Conservation (phyloP, 495 filamentous ascomycete species). For the Alectoria sarmentosa region DNA sequence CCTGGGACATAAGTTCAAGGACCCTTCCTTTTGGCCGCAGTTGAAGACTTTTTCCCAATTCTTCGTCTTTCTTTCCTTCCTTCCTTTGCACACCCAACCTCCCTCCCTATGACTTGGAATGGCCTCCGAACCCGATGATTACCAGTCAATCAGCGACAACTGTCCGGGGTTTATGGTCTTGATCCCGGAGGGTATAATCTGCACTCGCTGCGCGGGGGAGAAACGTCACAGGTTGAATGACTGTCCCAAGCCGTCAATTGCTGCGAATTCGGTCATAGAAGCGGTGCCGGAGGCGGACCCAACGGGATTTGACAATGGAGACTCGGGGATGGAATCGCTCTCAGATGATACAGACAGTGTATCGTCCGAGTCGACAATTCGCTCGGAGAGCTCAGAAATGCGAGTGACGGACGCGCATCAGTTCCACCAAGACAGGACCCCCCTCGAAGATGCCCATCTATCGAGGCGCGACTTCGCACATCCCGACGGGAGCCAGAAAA, state of each 20-base stretch:
- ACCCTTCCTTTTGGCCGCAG: background rate
- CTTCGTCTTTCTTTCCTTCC: too few relatives aligned
- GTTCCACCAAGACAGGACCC: background rate
- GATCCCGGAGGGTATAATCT: constrained; percentile 1
- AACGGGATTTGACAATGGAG: background rate
- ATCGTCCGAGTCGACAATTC: background rate
- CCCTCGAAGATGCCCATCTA: background rate
- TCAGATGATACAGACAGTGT: background rate
- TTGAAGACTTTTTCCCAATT: background rate
- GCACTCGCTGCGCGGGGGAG: background rate
- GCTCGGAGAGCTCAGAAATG: background rate
- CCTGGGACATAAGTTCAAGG: background rate
- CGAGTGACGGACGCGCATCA: background rate
- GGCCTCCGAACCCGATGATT: constrained; percentile 7
- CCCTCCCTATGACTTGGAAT: background rate
- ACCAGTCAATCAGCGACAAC: constrained; percentile 1
- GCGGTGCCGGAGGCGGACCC: background rate
- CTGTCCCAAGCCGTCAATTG: background rate
- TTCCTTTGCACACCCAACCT: background rate
- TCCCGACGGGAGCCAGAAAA: background rate
- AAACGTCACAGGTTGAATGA: background rate
- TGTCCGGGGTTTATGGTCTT: constrained; percentile 3
- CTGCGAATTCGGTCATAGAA: background rate
- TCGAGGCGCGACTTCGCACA: background rate
- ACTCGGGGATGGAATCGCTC: background rate